Evolutionary conservation across 75 land plant genomes (phyloP), one percentile per base, ranked within the genome.

Genomic region (Sequoia sempervirens): DNA sequence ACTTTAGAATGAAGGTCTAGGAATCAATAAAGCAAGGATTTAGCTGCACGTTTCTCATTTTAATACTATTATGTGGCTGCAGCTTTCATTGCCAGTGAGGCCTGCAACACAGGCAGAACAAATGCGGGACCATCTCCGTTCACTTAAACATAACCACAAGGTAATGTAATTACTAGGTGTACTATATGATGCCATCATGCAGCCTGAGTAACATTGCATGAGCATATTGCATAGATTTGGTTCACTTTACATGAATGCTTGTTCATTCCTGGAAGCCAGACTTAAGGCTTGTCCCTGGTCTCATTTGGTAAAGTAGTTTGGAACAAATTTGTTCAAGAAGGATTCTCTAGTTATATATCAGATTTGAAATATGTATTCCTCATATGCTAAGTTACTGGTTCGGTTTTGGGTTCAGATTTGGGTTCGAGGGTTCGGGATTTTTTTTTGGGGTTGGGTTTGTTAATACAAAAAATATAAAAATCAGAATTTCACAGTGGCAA

Each of bases 51-150:
- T 78, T 43, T 83, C 40, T 72, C 41, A 64, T 12, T 20, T 75
- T 38, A 40, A 45, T 45, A 12, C 50, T 45, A 45, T 68, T 53
- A n/a, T 56, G 79, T 40, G 46, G 18, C 38, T 83, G 84, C 92
- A 93, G 95, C 86, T 84, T 79, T 82, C 78, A 12, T 68, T 95
- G 81, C 99, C 97, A 47, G 79, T 93, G 75, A 92, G 84, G 84
- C 94, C 98, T 82, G 95, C 91, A 30, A 86, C 95, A 72, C 93
- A 95, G 84, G 91, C 90, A 84, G 99, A 97, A 84, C 93, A 88
- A 81, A 93, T 95, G 96, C 92, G 98, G 80, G 94, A 93, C 73
- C 93, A 93, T 85, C 82, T 97, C 54, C 91, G 99, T 45, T 84
- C 85, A 20, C 90, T 97, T 13, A 97, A 95, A 85, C 93, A 93